Evolutionary conservation across 2,329 filamentous ascomycete genomes (phyloP), one percentile per base, ranked within the genome.

Genomic region (Scedosporium dehoogii): DNA sequence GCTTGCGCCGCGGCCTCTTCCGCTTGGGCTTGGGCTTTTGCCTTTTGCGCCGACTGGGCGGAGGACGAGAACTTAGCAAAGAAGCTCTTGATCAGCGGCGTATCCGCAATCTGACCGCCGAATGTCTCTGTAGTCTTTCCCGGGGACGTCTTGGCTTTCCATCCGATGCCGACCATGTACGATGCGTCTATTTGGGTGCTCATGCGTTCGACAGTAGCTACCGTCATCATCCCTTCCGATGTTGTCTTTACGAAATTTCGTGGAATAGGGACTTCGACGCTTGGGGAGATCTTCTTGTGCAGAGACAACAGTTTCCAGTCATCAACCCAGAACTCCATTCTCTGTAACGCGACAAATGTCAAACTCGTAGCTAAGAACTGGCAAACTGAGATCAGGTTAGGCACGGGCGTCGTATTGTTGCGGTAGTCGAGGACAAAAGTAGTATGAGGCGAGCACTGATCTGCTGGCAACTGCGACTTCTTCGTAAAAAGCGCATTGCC

Each of bases 401-500:
- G 94, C 58, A 97, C 77, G 1, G 92, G 91, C 0, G 92, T 93
- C 0, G 90, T 92, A 33, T 85, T 85, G 72, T 96, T 97, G 70
- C 94, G 85, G 74, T 97, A 97, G 71, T 97, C 92, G 57, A 99
- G 81, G 57, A 97, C 87, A 71, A 99, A 99, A n/a, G 88, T 89
- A 2, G 96, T 99, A 68, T 93, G 85, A 38, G 79, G 79, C 62
- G 81, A 88, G 16, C 80, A 76, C 69, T 91, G 82, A 25, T 84
- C 84, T 56, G 85, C 79, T 1, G 89, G 86, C 6, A 97, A 76
- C 67, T 87, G 86, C 23, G 94, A 81, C 68, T 91, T 90, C 69
- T 92, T 89, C 25, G 96, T 99, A 73, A 96, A 97, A 1, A 99
- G 82, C 4, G 91, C 91, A 73, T 97, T 97, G n/a, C 90, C 92